Evolutionary conservation across 805 yeast species (phyloP).

Genomic region (Torulaspora franciscae): DNA sequence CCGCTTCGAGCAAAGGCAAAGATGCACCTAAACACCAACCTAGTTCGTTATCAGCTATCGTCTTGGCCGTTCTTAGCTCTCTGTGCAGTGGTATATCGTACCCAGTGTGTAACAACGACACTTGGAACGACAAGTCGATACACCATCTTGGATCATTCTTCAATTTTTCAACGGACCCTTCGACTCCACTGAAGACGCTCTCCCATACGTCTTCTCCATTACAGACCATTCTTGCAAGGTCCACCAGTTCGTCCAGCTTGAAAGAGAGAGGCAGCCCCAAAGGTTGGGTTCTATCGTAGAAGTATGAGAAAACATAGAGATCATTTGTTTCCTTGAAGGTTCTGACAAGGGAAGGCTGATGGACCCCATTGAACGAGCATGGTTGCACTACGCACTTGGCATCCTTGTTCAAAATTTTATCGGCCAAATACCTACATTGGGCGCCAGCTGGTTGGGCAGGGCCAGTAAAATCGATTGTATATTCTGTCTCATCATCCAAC

Average conservation of each 20-base stretch:
- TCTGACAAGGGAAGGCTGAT: slow-evolving; percentile 84
- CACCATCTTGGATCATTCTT: slow-evolving; percentile 90
- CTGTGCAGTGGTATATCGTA: slow-evolving; percentile 88
- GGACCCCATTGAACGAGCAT: slow-evolving; percentile 95
- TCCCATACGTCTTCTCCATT: slow-evolving; percentile 76
- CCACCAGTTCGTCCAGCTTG: slow-evolving; percentile 76
- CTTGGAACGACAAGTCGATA: slow-evolving; percentile 83
- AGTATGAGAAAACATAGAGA: slow-evolving; percentile 86
- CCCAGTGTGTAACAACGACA: slow-evolving; percentile 88
- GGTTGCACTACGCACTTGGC: slow-evolving; percentile 67
- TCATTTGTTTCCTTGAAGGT: slow-evolving; percentile 72
- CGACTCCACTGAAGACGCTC: slow-evolving; percentile 56
- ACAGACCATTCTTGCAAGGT: slow-evolving; percentile 79
- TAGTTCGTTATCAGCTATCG: slow-evolving; percentile 79
- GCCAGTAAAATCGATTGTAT: slow-evolving; percentile 60
- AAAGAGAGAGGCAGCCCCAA: slow-evolving; percentile 91
- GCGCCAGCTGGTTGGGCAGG: slow-evolving; percentile 61
- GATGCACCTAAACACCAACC: slow-evolving; percentile 99
- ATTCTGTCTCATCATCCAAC: slow-evolving; percentile 43
- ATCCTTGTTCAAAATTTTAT: slow-evolving; percentile 77
- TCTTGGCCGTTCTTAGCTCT: slow-evolving; percentile 89
- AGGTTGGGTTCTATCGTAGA: slow-evolving; percentile 91
- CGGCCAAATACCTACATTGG: slow-evolving; percentile 85
- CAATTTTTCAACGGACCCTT: slow-evolving; percentile 61
- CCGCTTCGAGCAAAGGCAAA: slow-evolving; percentile 71